phyloP scores from a whole-genome alignment of 768 basidiomycete species.

The Sarcomyxa edulis region DNA sequence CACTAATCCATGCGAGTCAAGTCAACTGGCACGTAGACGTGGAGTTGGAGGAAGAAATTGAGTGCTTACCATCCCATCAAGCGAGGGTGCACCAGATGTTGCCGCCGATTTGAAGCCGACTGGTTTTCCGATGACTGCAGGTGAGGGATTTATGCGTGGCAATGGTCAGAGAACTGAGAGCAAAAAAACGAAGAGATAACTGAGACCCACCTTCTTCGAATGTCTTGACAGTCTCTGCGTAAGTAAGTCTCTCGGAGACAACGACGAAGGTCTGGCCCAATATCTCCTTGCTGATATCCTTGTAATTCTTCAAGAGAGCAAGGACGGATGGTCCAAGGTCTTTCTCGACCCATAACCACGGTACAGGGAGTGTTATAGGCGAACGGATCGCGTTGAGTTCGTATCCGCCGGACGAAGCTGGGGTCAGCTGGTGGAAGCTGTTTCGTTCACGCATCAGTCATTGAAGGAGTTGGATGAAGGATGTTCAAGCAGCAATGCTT shows the following conservation, averaged over 20 bases:
- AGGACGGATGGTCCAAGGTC: slow-evolving; percentile 10
- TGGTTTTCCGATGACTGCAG: slow-evolving; percentile 11
- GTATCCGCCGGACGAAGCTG: too few relatives aligned
- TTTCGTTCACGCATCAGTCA: too few relatives aligned
- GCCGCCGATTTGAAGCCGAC: slow-evolving; percentile 8
- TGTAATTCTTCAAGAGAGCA: slow-evolving; percentile 11
- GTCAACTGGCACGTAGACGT: neutral
- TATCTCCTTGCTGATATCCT: slow-evolving; percentile 5
- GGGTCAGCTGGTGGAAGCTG: too few relatives aligned
- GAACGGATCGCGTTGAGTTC: too few relatives aligned
- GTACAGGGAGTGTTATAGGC: too few relatives aligned
- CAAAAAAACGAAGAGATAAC: slow-evolving; percentile 7
- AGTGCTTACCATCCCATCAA: slow-evolving; percentile 13
- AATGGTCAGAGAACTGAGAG: neutral
- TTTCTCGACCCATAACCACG: slow-evolving; percentile 11
- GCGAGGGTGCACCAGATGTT: slow-evolving; percentile 7
- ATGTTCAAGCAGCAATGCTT: too few relatives aligned
- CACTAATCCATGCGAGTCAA: too few relatives aligned
- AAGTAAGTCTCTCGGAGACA: slow-evolving; percentile 10
- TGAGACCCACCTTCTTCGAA: slow-evolving; percentile 11
- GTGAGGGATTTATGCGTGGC: too few relatives aligned
- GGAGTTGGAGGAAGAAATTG: too few relatives aligned
- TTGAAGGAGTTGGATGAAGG: too few relatives aligned
- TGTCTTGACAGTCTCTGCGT: slow-evolving; percentile 8
- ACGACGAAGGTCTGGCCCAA: slow-evolving; percentile 10